A percentile compares a stretch with the other conserved stretches of the same genome.
phyloP scores from a whole-genome alignment of 306 rosid species.

The barrel medic (Medicago truncatula) region DNA sequence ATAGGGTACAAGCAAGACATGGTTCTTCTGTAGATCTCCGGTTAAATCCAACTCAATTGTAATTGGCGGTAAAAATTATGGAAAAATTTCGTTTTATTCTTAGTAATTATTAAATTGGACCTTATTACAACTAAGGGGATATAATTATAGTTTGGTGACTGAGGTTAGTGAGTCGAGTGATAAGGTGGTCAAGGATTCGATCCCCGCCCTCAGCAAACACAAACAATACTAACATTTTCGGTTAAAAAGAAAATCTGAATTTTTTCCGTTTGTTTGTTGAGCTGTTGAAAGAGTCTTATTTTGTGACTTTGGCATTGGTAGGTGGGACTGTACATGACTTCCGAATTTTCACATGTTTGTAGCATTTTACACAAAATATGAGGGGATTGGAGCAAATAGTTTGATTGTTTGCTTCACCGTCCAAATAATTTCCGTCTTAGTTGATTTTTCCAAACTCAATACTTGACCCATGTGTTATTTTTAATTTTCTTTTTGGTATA shows the following conservation, averaged over 20 bases:
- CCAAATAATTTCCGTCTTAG: conserved; percentile 2
- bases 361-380: conserved; percentile 8
- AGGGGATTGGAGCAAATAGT: background rate
- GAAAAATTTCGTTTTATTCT: conserved; percentile 7
- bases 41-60: conserved; percentile 10
- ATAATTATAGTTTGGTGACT: no score
- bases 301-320: background rate
- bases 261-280: background rate
- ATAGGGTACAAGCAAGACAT: background rate
- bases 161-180: no score
- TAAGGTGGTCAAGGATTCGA: no score
- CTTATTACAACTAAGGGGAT: background rate
- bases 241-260: no score
- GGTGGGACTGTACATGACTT: background rate
- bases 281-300: background rate
- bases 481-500: background rate
- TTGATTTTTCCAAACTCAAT: background rate
- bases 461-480: background rate
- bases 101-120: background rate
- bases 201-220: no score
- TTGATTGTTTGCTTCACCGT: background rate
- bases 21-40: background rate
- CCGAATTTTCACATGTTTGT: conserved; percentile 4
- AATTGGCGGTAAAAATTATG: conserved; percentile 4
- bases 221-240: no score